Evolutionary conservation across 2,329 filamentous ascomycete species (phyloP), one percentile per base, ranked within the genome.

Genomic region (Pseudocercospora cruenta): DNA sequence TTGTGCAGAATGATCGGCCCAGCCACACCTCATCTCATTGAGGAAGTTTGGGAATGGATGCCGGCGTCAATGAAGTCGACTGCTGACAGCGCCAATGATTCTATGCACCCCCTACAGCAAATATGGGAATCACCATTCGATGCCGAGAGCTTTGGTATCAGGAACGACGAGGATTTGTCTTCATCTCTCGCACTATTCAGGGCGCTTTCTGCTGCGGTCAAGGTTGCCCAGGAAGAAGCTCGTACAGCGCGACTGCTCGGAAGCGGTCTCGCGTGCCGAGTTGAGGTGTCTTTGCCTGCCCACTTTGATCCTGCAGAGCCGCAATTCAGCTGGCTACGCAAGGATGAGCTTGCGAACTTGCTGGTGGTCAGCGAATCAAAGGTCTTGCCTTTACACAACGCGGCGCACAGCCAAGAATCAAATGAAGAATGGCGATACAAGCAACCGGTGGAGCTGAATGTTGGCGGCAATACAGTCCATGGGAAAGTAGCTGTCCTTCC

Each of bases 31-130:
- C 78, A 94, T 45, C 85, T 98, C 3, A 90, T 97, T 0, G 92
- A 96, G 75, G 94, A 98, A 80, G 90, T 91, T 0, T 96, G 92
- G 92, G 88, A 90, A 62, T 87, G 93, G 78, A 86, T 89, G 3
- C 92, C 94, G 71, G 74, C 65, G 33, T 7, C 73, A 69, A 26
- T 77, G 77, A 67, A 68, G 33, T 19, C 22, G 31, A 55, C 43
- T 5, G n/a, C 24, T 31, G 47, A 19, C n/a, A 49, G 36, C 12
- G 45, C 36, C 9, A 58, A 7, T 1, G 58, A 51, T 31, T 9
- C 22, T 4, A 36, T 67, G 24, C 71, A 76, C 58, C 75, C 75
- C 22, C 60, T 78, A 47, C 66, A 64, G 5, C 69, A 69, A 58
- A 64, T 71, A 5, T 77, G 75, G 73, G 43, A 69, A 2, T 43